Conservation (phyloP, 2,329 filamentous ascomycete genomes). For the Thelonectria discophora region DNA sequence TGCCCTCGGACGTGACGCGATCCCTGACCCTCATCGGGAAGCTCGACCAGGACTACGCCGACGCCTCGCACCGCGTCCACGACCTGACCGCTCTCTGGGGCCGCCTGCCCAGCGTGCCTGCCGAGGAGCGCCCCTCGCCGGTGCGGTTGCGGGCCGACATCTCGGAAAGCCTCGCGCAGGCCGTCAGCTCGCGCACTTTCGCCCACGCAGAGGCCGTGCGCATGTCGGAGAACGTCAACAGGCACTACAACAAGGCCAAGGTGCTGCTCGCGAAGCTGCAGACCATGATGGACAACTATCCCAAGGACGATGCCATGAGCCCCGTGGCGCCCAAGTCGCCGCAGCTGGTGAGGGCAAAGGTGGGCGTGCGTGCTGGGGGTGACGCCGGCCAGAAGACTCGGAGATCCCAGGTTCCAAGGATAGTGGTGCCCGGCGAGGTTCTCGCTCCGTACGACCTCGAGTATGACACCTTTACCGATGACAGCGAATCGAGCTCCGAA, state of each 20-base stretch:
- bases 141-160: constrained; percentile 66
- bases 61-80: constrained; percentile 64
- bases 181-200: constrained; percentile 64
- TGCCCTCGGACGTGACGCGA: constrained; percentile 72
- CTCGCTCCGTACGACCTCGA: constrained; percentile 72
- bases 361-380: constrained; percentile 54
- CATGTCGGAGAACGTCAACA: constrained; percentile 70
- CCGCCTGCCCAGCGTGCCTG: constrained; percentile 59
- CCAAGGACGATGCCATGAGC: constrained; percentile 62
- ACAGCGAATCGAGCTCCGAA: constrained; percentile 62
- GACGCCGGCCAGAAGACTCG: constrained; percentile 57
- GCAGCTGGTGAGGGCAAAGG: constrained; percentile 60
- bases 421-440: constrained; percentile 73
- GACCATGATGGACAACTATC: constrained; percentile 68
- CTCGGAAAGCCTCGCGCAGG: constrained; percentile 64
- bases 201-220: constrained; percentile 69
- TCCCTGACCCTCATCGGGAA: constrained; percentile 72
- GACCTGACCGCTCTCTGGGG: constrained; percentile 67
- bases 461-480: constrained; percentile 65
- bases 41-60: constrained; percentile 67
- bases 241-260: constrained; percentile 69
- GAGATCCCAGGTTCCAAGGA: constrained; percentile 61
- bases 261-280: constrained; percentile 67
- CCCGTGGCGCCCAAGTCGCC: constrained; percentile 63
- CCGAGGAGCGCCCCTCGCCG: constrained; percentile 58